Evolutionary conservation across 2,329 filamentous ascomycete species (phyloP).

Genomic region (Aspergillus hortae): DNA sequence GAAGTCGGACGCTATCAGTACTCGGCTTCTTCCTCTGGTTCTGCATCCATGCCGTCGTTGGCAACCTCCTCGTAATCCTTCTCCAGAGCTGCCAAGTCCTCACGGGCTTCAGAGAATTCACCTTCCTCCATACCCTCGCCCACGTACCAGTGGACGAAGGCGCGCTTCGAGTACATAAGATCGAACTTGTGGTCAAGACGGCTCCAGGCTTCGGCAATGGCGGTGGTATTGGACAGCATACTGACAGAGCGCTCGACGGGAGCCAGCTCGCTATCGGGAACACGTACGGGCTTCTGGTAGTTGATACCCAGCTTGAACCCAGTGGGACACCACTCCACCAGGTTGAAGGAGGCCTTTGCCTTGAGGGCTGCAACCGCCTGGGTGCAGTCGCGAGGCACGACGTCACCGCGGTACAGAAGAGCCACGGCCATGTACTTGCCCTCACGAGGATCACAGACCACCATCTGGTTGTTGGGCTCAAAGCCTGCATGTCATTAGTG

Average conservation of each 20-base stretch:
- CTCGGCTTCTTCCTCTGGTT: conserved; percentile 47
- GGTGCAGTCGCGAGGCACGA: conserved; percentile 60
- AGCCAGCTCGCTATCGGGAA: conserved; percentile 53
- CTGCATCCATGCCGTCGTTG: conserved; percentile 60
- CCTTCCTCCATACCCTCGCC: conserved; percentile 92
- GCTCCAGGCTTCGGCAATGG: conserved; percentile 63
- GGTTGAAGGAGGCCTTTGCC: conserved; percentile 61
- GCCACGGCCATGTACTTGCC: conserved; percentile 69
- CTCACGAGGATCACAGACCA: conserved; percentile 63
- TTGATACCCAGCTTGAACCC: conserved; percentile 69
- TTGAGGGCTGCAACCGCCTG: conserved; percentile 60
- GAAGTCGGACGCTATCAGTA: conserved; percentile 24
- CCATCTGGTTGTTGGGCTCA: conserved; percentile 68
- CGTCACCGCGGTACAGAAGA: conserved; percentile 64
- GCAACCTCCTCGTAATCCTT: conserved; percentile 86
- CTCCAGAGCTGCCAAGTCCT: conserved; percentile 80
- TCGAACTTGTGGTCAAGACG: conserved; percentile 66
- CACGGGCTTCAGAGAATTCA: conserved; percentile 82
- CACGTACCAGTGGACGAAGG: conserved; percentile 72
- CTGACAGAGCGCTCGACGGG: conserved; percentile 54
- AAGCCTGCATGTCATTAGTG: conserved; percentile 45
- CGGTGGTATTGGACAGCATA: conserved; percentile 66
- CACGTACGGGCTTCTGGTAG: conserved; percentile 56
- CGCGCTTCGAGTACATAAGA: conserved; percentile 67
- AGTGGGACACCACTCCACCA: conserved; percentile 67